Conservation (phyloP, 495 filamentous ascomycete species). For the Penicillium atrosanguineum region DNA sequence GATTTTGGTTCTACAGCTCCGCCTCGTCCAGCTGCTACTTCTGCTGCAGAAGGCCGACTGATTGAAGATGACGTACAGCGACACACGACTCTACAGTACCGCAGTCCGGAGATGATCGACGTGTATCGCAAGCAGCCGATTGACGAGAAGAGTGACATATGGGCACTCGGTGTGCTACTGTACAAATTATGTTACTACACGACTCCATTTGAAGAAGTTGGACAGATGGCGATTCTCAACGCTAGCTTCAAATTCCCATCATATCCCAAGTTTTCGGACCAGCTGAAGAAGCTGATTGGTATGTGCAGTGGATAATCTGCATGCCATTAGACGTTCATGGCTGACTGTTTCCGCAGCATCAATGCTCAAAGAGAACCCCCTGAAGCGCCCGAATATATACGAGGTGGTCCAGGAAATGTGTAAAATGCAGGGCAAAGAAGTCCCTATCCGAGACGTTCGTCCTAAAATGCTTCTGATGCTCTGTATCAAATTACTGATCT, state of each 20-base stretch:
- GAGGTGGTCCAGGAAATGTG: conserved; percentile 84
- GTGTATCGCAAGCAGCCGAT: conserved; percentile 95
- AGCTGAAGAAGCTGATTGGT: conserved; percentile 90
- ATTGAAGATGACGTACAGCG: conserved; percentile 97
- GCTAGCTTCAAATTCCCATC: conserved; percentile 90
- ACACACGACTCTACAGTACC: conserved; percentile 94
- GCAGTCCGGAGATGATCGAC: conserved; percentile 98
- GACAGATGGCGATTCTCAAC: conserved; percentile 97
- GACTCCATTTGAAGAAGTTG: conserved; percentile 95
- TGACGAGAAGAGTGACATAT: conserved; percentile 98
- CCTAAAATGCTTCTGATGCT: neutral
- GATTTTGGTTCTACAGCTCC: conserved; percentile 94
- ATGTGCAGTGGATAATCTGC: conserved; percentile 27
- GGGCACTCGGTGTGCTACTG: conserved; percentile 91
- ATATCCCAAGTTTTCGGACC: conserved; percentile 86
- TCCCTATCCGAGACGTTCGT: conserved; percentile 90
- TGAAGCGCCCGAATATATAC: conserved; percentile 87
- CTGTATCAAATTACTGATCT: conserved; percentile 12
- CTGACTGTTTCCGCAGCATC: conserved; percentile 55
- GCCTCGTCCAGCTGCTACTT: conserved; percentile 79
- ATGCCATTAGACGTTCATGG: neutral
- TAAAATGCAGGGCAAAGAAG: conserved; percentile 79
- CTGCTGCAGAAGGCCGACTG: conserved; percentile 78
- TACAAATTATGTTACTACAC: conserved; percentile 99
- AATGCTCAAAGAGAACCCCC: conserved; percentile 85